Evolutionary conservation across 208 protist genomes (phyloP), one percentile per base, ranked within the genome.

Genomic region (Hexamita inflata): DNA sequence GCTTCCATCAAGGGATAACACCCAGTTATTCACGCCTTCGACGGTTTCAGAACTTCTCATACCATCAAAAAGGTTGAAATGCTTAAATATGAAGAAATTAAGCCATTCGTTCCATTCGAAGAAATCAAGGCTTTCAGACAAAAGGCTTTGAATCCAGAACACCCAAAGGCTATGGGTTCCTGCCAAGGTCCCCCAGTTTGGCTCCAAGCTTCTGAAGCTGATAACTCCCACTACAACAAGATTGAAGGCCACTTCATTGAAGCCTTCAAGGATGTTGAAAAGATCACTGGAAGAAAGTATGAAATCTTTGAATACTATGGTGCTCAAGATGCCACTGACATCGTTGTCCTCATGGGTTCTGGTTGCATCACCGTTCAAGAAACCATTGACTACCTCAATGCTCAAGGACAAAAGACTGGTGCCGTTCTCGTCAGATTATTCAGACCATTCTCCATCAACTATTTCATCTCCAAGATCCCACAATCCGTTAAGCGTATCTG

Each of bases 241-340:
- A 66, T 85, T 29, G 80, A 81, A 9, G 76, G 57, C 19, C 74
- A 83, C 53, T 80, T 89, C 41, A 58, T 89, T 41, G 41, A 67
- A 11, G 13, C 59, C 30, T 76, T 88, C 73, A 60, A 80, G 24
- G 59, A 86, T 29, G 30, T 88, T 32, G 29, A 30, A 30, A 28
- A 75, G 34, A 42, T 87, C 19, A 87, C 81, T 34, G 86, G 86
- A 30, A 53, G 86, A 2, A 0, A 57, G 24, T 87, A 88, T 78
- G 13, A 86, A 0, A 57, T 87, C 35, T 83, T 87, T 65, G 77
- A 89, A 15, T 90, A 90, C 65, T 39, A 66, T 30, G 86, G 86
- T 34, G 58, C 75, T 40, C 75, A 67, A 26, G 79, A 88, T 35
- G 85, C 86, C 29, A 67, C 80, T 39, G 30, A 76, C 41, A 82